Percentiles rank a stretch among this genome's conserved stretches.
Conservation (phyloP, 1,139 yeast species). For the Blastobotrys aristatus region DNA sequence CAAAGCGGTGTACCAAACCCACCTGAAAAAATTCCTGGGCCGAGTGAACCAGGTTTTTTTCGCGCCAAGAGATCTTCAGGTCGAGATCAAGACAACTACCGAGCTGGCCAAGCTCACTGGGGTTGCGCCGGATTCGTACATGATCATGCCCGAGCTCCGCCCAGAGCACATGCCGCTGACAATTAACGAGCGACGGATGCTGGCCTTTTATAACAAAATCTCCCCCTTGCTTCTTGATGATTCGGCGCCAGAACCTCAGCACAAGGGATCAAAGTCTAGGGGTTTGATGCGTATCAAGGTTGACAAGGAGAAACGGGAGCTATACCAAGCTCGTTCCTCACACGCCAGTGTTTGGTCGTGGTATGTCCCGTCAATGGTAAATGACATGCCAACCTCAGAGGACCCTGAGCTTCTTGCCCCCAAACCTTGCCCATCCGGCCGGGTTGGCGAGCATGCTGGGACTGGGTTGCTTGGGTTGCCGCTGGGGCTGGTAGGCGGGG, state of each 20-base stretch:
- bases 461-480: not conserved
- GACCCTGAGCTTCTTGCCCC: not conserved
- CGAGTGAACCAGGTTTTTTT: not conserved
- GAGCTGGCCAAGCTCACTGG: not conserved
- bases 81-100: not conserved
- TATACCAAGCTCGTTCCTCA: not conserved
- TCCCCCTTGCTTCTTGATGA: not conserved
- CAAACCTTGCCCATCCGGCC: not conserved
- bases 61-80: not conserved
- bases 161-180: constrained; percentile 3
- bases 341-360: not conserved
- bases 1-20: not conserved
- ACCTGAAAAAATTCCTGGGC: not conserved
- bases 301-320: not conserved
- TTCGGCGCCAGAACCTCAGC: not conserved
- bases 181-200: not conserved
- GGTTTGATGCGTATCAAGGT: not conserved
- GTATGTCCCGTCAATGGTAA: not conserved
- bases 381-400: not conserved
- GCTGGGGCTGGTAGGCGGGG: not conserved
- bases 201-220: not conserved
- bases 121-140: not conserved
- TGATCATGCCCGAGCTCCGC: not conserved
- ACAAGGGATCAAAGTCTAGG: not conserved
- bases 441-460: not conserved